Conservation (phyloP, 768 basidiomycete species). For the Lactarius psammicola region DNA sequence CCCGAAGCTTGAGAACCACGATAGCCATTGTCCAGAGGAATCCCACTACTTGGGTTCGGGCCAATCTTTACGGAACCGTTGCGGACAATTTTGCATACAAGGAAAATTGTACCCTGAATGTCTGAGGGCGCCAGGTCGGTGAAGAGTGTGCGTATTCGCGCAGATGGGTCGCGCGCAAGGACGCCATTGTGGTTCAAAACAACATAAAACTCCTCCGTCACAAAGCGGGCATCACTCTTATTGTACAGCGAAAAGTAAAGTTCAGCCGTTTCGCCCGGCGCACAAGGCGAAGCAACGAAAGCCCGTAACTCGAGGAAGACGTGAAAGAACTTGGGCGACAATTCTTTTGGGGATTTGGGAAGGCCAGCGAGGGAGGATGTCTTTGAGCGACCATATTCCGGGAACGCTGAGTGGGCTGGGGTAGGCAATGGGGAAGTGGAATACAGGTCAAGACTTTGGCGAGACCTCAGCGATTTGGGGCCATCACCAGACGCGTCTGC, state of each 20-base stretch:
- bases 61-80: constrained; percentile 84
- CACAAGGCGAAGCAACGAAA: constrained; percentile 87
- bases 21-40: constrained; percentile 45
- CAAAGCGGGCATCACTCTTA: constrained; percentile 76
- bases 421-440: constrained; percentile 49
- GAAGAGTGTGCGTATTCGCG: constrained; percentile 82
- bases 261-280: constrained; percentile 89
- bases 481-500: constrained; percentile 45
- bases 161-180: constrained; percentile 72
- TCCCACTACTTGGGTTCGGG: constrained; percentile 48
- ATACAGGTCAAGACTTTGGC: constrained; percentile 49
- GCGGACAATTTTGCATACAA: constrained; percentile 88
- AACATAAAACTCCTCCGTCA: constrained; percentile 91
- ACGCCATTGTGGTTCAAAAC: constrained; percentile 91
- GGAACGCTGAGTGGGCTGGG: constrained; percentile 69
- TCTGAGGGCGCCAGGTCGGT: constrained; percentile 85
- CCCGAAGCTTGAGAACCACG: constrained; percentile 56
- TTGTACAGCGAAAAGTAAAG: constrained; percentile 93
- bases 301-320: constrained; percentile 88
- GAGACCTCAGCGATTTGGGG: constrained; percentile 38
- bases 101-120: constrained; percentile 78
- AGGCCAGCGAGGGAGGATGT: constrained; percentile 38
- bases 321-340: constrained; percentile 77
- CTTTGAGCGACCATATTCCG: constrained; percentile 48
- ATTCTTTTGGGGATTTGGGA: constrained; percentile 40